Conservation (phyloP, 139 green algal species). For the Ulvella scutata region DNA sequence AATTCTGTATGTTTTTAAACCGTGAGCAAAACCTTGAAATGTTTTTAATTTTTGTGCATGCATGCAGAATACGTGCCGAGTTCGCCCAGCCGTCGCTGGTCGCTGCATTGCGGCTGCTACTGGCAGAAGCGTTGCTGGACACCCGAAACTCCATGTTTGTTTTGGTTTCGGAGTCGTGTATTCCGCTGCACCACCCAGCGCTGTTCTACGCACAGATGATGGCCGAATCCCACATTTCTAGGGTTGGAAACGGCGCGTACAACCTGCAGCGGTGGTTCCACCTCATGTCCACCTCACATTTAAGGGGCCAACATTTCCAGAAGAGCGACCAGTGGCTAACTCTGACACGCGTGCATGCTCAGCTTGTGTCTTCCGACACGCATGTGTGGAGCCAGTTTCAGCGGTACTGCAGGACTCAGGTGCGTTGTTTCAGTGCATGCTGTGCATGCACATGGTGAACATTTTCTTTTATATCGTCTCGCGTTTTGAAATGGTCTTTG, state of each 20-base stretch:
- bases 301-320: conserved; percentile 12
- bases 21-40: neutral
- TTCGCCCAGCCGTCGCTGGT: conserved; percentile 7
- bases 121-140: conserved; percentile 8
- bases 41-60: neutral
- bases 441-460: no score
- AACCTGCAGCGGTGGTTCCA: neutral
- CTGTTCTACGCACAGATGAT: neutral
- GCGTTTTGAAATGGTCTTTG: no score
- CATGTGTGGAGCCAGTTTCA: conserved; percentile 15
- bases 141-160: conserved; percentile 10
- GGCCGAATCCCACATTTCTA: neutral
- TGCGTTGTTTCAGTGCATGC: no score
- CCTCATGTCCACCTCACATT: conserved; percentile 5
- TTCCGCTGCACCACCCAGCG: conserved; percentile 9
- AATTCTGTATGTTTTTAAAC: no score
- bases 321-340: conserved; percentile 18
- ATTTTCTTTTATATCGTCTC: no score
- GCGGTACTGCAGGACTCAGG: conserved; percentile 8
- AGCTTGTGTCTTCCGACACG: conserved; percentile 8
- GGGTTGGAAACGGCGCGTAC: neutral
- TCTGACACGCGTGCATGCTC: conserved; percentile 12
- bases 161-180: conserved; percentile 13
- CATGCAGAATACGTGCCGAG: neutral
- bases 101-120: conserved; percentile 4